Conservation (phyloP, 75 land plant species). For the Larix kaempferi region DNA sequence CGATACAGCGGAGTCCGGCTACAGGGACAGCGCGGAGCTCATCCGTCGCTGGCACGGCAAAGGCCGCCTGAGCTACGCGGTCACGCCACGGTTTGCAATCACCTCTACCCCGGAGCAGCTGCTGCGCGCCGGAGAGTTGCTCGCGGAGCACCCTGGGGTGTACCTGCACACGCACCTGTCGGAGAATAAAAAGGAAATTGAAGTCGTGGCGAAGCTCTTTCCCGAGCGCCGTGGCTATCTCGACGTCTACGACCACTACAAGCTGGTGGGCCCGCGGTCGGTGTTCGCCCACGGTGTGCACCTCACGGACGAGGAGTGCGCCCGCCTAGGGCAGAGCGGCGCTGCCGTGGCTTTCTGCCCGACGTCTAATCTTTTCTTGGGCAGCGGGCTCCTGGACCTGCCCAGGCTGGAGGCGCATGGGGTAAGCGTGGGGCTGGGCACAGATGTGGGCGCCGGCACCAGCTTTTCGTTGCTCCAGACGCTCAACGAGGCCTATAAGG, state of each 20-base stretch:
- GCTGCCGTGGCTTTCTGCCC: slow-evolving; percentile 17
- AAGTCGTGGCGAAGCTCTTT: not conserved
- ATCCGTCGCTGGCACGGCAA: slow-evolving; percentile 13
- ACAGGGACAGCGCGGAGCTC: slow-evolving; percentile 13
- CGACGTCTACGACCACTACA: not conserved
- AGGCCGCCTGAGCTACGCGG: slow-evolving; percentile 11
- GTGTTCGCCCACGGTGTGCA: not conserved
- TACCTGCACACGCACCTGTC: slow-evolving; percentile 5
- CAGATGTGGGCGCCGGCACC: slow-evolving; percentile 19
- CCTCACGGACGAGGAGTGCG: not conserved
- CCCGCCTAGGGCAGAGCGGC: not conserved
- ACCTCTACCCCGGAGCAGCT: slow-evolving; percentile 1
- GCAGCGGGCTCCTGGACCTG: slow-evolving; percentile 20
- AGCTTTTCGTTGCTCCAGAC: slow-evolving; percentile 16
- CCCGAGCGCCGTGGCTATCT: not conserved
- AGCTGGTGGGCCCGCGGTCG: not conserved
- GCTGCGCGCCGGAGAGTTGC: not conserved
- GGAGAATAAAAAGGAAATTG: not conserved
- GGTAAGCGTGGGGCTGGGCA: slow-evolving; percentile 11
- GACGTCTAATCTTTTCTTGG: slow-evolving; percentile 18
- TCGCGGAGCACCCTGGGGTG: not conserved
- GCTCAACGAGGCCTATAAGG: slow-evolving; percentile 16
- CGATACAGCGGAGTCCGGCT: slow-evolving; percentile 7
- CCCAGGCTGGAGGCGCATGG: not conserved
- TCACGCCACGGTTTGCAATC: slow-evolving; percentile 19